These are phyloP conservation scores for Wickerhamomyces silvicola DNA, from an alignment of 805 yeast species.

Conservation along the genomic window DNA sequence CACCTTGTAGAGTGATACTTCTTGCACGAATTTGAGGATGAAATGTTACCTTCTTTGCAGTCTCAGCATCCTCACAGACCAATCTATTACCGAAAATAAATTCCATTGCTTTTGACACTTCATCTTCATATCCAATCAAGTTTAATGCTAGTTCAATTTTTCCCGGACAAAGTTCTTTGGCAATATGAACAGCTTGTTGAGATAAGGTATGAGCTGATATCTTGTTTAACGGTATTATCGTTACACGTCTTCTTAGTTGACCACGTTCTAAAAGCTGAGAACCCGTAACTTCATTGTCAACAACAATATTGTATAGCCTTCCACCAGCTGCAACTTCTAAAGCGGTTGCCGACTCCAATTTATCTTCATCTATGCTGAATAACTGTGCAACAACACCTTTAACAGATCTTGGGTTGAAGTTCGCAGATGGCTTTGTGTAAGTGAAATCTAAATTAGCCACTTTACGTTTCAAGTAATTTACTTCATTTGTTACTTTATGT, in stretches of 20 bases:
- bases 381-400: conserved; percentile 89
- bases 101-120: conserved; percentile 77
- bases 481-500: conserved; percentile 36
- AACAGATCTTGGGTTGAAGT: conserved; percentile 57
- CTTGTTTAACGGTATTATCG: conserved; percentile 88
- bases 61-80: conserved; percentile 78
- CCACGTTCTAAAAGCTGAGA: conserved; percentile 76
- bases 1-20: conserved; percentile 89
- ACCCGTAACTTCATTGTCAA: conserved; percentile 83
- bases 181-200: conserved; percentile 47
- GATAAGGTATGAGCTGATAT: conserved; percentile 58
- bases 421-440: conserved; percentile 56
- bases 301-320: conserved; percentile 80
- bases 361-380: conserved; percentile 53
- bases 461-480: conserved; percentile 52
- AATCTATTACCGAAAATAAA: conserved; percentile 88
- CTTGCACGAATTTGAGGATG: conserved; percentile 74
- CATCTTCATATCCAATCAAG: conserved; percentile 65
- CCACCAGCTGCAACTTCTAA: conserved; percentile 94
- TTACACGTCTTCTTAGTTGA: conserved; percentile 70
- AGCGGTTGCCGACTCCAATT: conserved; percentile 65
- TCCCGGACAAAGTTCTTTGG: conserved; percentile 73
- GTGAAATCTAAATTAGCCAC: conserved; percentile 72
- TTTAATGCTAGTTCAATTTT: conserved; percentile 87
- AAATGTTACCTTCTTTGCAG: conserved; percentile 86